Evolutionary conservation across 306 rosid genomes (phyloP).

Genomic region (Medicago lupulina): DNA sequence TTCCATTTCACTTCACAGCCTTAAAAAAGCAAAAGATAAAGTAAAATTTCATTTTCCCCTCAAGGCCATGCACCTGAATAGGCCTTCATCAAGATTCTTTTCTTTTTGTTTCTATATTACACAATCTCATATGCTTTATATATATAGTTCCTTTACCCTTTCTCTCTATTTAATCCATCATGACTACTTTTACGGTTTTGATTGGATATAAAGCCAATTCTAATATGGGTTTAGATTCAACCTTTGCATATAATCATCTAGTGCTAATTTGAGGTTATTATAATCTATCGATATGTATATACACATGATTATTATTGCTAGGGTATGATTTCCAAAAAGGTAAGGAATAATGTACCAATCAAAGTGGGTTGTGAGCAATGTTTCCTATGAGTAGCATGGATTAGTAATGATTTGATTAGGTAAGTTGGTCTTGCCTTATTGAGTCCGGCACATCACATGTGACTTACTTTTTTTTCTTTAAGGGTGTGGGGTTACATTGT

Average conservation of each 20-base stretch:
- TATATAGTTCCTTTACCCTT: not conserved
- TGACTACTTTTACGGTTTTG: slow-evolving; percentile 1
- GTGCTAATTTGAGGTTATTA: not conserved
- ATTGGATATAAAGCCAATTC: slow-evolving; percentile 9
- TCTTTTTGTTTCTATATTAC: slow-evolving; percentile 33
- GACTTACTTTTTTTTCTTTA: slow-evolving; percentile 23
- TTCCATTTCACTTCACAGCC: slow-evolving; percentile 16
- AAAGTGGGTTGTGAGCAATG: slow-evolving; percentile 39
- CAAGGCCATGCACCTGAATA: slow-evolving; percentile 9
- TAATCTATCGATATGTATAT: slow-evolving; percentile 17
- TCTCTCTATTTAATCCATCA: not conserved
- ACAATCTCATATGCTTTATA: slow-evolving; percentile 2
- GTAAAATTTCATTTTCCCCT: not conserved
- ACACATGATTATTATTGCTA: slow-evolving; percentile 38
- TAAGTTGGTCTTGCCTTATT: slow-evolving; percentile 48
- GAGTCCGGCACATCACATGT: slow-evolving; percentile 53
- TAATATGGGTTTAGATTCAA: not conserved
- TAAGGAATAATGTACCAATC: slow-evolving; percentile 48
- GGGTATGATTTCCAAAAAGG: slow-evolving; percentile 34
- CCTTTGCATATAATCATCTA: not conserved
- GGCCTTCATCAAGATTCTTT: slow-evolving; percentile 13
- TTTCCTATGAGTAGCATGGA: slow-evolving; percentile 40
- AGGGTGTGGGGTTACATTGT: slow-evolving; percentile 45
- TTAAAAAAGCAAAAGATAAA: slow-evolving; percentile 41
- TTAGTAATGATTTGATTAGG: slow-evolving; percentile 48